phyloP scores from a whole-genome alignment of 257 asterid genomes.

The Nicotiana obtusifolia region DNA sequence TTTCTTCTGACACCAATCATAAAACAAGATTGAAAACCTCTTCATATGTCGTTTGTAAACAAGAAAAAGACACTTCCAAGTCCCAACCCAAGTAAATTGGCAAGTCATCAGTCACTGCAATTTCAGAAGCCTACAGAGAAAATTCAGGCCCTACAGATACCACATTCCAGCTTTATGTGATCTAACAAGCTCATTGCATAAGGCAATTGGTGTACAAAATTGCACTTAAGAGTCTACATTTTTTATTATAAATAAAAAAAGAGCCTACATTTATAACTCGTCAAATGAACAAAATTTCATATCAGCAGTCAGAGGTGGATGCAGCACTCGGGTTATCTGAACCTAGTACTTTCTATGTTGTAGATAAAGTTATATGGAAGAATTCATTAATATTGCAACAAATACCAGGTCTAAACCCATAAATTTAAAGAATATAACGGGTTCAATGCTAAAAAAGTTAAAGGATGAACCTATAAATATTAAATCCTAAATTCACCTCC shows the following conservation, averaged over 20 bases:
- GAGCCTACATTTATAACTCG: background rate
- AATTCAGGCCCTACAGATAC: background rate
- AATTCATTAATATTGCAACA: too few species aligned
- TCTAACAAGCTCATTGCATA: background rate
- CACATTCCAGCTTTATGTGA: background rate
- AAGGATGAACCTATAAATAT: too few species aligned
- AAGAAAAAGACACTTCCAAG: background rate
- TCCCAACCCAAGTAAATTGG: background rate
- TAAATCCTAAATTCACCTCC: too few species aligned
- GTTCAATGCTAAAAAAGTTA: too few species aligned
- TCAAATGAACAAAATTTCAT: background rate
- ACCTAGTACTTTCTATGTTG: too few species aligned
- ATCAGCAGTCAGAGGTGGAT: background rate
- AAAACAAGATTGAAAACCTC: background rate
- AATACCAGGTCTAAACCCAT: too few species aligned
- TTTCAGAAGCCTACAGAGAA: background rate
- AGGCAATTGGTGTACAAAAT: background rate
- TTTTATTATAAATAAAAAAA: background rate
- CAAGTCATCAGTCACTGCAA: background rate
- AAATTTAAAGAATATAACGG: too few species aligned
- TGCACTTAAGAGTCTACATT: background rate
- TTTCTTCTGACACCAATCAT: background rate
- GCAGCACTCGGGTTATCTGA: too few species aligned
- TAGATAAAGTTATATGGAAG: too few species aligned
- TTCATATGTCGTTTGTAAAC: background rate